phyloP scores from a whole-genome alignment of 2,329 filamentous ascomycete genomes.

The Botrytis galanthina region DNA sequence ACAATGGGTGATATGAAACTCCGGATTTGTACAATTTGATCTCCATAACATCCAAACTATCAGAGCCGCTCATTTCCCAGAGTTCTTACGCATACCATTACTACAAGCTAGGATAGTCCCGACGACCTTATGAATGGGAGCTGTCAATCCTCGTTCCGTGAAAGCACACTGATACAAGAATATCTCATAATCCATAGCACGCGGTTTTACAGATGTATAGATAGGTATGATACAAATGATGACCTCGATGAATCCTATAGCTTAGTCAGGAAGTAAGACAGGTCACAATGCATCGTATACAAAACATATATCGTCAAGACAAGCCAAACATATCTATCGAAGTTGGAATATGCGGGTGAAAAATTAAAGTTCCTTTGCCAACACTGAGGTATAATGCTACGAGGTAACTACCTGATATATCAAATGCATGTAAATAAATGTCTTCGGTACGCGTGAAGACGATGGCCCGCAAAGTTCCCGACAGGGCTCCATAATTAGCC shows the following conservation, averaged over 20 bases:
- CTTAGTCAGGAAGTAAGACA: too few species aligned
- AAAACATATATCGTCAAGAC: neutral
- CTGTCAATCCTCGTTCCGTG: too few species aligned
- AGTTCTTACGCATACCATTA: neutral
- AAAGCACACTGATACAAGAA: too few species aligned
- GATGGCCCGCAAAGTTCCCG: neutral
- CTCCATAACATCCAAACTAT: too few species aligned
- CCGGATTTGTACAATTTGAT: too few species aligned
- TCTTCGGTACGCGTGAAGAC: neutral
- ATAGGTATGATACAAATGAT: too few species aligned
- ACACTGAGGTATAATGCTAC: too few species aligned
- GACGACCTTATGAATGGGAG: rapidly evolving
- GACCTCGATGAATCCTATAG: too few species aligned
- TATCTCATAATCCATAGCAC: rapidly evolving
- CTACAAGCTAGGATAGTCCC: neutral
- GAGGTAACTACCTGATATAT: too few species aligned
- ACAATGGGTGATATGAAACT: neutral
- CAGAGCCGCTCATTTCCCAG: neutral
- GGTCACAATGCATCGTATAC: neutral
- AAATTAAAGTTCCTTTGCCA: neutral
- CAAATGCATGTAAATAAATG: too few species aligned
- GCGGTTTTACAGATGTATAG: neutral
- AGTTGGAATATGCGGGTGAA: neutral
- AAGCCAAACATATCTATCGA: neutral
- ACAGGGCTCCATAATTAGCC: neutral